Conservation (phyloP, 1,284 basidiomycete genomes). For the Flammula alnicola region DNA sequence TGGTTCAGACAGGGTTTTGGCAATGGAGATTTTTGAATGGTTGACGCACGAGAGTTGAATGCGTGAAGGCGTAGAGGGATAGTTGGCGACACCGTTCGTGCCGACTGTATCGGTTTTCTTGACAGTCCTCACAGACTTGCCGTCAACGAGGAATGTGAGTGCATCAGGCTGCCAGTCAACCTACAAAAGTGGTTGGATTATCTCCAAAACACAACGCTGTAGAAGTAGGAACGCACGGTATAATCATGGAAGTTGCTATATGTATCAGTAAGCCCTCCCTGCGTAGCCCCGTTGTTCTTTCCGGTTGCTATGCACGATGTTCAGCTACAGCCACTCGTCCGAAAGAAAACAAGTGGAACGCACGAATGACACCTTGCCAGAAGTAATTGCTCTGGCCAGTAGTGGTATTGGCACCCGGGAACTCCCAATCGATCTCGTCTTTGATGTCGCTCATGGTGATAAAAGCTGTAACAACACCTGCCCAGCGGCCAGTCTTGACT, state of each 20-base stretch:
- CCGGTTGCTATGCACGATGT: slow-evolving; percentile 36
- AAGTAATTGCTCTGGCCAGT: slow-evolving; percentile 80
- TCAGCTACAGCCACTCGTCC: slow-evolving; percentile 8
- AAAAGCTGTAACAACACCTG: slow-evolving; percentile 80
- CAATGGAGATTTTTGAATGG: neutral
- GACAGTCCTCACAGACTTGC: slow-evolving; percentile 69
- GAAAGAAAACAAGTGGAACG: slow-evolving; percentile 34
- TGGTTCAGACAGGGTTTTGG: neutral
- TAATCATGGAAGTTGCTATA: slow-evolving; percentile 77
- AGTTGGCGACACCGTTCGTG: slow-evolving; percentile 53
- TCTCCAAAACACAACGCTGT: too few relatives aligned
- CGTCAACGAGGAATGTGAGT: slow-evolving; percentile 73
- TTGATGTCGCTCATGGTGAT: slow-evolving; percentile 87
- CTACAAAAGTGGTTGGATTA: slow-evolving; percentile 35
- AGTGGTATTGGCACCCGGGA: slow-evolving; percentile 62
- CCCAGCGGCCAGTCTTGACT: slow-evolving; percentile 76
- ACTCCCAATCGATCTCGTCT: slow-evolving; percentile 90
- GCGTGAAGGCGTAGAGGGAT: slow-evolving; percentile 77
- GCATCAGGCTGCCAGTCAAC: slow-evolving; percentile 79
- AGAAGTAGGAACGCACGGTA: slow-evolving; percentile 51
- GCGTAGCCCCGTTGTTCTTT: slow-evolving; percentile 49
- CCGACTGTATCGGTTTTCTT: slow-evolving; percentile 62
- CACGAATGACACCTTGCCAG: slow-evolving; percentile 78
- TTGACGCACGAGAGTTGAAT: slow-evolving; percentile 70
- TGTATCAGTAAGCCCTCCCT: slow-evolving; percentile 60